Conservation (phyloP, 495 filamentous ascomycete species). For the Xylaria castorea region DNA sequence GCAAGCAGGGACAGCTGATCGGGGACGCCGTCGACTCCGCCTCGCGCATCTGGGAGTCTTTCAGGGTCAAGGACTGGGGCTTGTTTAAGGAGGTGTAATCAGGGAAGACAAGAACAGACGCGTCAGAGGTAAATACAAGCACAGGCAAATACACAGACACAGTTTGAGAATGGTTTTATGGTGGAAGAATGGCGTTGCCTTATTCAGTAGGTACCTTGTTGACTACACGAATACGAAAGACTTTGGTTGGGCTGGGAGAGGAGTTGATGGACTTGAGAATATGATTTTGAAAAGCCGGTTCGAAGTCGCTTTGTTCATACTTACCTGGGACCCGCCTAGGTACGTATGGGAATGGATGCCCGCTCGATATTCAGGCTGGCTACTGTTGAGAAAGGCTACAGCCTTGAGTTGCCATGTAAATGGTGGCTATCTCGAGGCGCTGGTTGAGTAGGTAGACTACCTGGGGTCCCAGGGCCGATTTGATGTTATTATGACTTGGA, state of each 20-base stretch:
- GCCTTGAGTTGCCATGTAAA: neutral
- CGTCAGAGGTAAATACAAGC: neutral
- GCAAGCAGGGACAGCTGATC: slow-evolving; percentile 67
- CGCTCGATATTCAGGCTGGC: neutral
- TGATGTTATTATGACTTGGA: slow-evolving; percentile 7
- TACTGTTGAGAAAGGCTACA: neutral
- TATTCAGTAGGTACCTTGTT: neutral
- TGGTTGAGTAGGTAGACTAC: neutral
- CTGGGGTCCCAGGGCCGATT: slow-evolving; percentile 2
- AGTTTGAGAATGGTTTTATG: neutral
- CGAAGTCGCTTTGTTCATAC: neutral
- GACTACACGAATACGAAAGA: neutral
- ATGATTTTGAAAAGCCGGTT: neutral
- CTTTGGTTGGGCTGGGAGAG: neutral
- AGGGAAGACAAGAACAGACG: neutral
- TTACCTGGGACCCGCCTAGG: neutral
- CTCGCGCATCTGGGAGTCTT: slow-evolving; percentile 67
- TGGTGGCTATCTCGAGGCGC: neutral
- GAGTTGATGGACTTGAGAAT: neutral
- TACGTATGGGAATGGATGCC: neutral
- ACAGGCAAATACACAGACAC: slow-evolving; percentile 3
- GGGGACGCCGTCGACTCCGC: slow-evolving; percentile 65
- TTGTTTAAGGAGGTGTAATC: slow-evolving; percentile 67
- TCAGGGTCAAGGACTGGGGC: slow-evolving; percentile 83
- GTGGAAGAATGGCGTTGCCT: neutral